These are phyloP conservation scores for Mediolabrus comicus DNA, from an alignment of 108 stramenopile species.

Conservation along the genomic window DNA sequence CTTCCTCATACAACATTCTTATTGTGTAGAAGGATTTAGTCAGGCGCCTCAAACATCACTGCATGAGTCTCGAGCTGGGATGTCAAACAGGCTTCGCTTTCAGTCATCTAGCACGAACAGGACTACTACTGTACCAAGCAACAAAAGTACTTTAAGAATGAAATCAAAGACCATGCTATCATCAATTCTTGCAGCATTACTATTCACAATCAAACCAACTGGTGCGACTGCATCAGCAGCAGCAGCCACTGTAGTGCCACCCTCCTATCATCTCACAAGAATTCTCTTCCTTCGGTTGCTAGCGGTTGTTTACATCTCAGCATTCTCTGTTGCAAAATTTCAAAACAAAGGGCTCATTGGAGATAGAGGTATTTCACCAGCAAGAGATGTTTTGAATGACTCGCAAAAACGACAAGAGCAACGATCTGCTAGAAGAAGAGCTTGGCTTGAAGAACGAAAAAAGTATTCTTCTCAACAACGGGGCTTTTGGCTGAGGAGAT, in stretches of 20 bases:
- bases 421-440: constrained; percentile 28
- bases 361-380: constrained; percentile 62
- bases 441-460: constrained; percentile 29
- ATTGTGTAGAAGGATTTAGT: too few relatives aligned
- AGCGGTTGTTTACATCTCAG: constrained; percentile 59
- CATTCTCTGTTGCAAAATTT: constrained; percentile 57
- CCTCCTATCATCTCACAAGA: constrained; percentile 49
- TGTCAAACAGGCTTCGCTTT: neutral
- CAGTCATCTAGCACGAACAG: too few relatives aligned
- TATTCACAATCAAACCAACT: neutral
- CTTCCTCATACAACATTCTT: too few relatives aligned
- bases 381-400: constrained; percentile 37
- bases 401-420: constrained; percentile 32
- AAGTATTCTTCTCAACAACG: neutral
- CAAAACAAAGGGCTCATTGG: constrained; percentile 70
- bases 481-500: neutral
- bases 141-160: neutral
- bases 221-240: neutral
- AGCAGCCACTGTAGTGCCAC: neutral
- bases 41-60: too few relatives aligned
- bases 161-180: neutral
- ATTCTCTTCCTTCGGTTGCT: constrained; percentile 64
- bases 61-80: too few relatives aligned
- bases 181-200: neutral
- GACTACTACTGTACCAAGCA: too few relatives aligned